Base-by-base conservation (phyloP, 208 protist species). In the Angomonas deanei region DNA sequence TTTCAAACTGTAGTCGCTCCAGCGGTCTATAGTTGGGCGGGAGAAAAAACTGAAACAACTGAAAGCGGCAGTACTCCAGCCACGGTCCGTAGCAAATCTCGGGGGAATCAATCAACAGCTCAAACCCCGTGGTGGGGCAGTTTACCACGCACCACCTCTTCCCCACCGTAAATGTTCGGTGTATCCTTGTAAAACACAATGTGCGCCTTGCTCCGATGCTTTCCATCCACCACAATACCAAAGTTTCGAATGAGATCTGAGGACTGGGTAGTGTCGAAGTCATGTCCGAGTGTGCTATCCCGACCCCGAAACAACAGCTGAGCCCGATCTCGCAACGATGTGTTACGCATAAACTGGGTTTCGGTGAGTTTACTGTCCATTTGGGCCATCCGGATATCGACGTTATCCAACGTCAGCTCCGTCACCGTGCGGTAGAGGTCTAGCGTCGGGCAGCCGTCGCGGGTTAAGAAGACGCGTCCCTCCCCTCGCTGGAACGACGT, bases 161-260 rank as follows among this genome's bases (percentile, higher is more conserved):
- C 90, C 2, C 86, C 87, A 8, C 85, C 84, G 64, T 93, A 91
- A 19, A 96, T 77, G 66, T 92, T 92, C 17, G 90, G 69, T 0
- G 78, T 59, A 58, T 96, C 90, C 42, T 81, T 75, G 73, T 92
- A 96, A 57, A 72, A 83, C 19, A 93, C 73, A 17, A 92, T 30
- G 71, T 93, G 86, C 21, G 89, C 52, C 19, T 71, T 76, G 50
- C 76, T 74, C 26, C 83, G 80, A 52, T 92, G 66, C 47, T 85
- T 83, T 31, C 80, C 75, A 30, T 88, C 64, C 38, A 96, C 61
- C 23, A 93, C 34, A 38, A 90, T 79, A 62, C 90, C 86, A 72
- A 84, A 96, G 52, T 90, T 70, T 4, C 74, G 55, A 24, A 96
- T 81, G 23, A 92, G 61, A 21, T 92, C 74, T n/a, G 72, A 76